Percentiles rank a stretch among this genome's conserved stretches.
Evolutionary conservation across 2,329 filamentous ascomycete species (phyloP).

Genomic region (Aureobasidium sp.): DNA sequence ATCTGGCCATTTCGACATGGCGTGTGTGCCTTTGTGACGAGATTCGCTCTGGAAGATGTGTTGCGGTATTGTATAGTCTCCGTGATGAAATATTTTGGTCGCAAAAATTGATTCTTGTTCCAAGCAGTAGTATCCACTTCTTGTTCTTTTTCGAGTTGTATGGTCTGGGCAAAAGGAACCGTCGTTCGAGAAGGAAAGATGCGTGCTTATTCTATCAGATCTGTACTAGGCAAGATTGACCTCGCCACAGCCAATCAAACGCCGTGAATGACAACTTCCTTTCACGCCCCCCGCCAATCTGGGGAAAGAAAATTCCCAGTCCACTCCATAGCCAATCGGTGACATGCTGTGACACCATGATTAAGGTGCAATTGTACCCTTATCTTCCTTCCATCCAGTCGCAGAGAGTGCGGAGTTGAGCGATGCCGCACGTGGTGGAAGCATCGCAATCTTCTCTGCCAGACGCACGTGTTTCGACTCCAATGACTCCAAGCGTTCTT

Average conservation of each 20-base stretch:
- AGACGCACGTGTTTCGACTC: background rate
- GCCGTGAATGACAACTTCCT: background rate
- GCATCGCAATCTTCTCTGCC: background rate
- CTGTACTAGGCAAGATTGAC: background rate
- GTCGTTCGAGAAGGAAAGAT: background rate
- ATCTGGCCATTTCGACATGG: background rate
- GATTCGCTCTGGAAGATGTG: no score
- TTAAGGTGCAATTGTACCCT: no score
- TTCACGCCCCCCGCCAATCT: background rate
- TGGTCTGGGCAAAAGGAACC: no score
- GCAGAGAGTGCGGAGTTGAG: no score
- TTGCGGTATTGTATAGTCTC: no score
- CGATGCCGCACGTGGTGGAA: background rate
- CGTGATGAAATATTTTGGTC: no score
- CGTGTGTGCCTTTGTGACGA: background rate
- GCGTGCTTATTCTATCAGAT: background rate
- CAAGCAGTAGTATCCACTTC: no score
- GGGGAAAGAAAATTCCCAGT: background rate
- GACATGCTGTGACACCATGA: background rate
- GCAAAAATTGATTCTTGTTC: no score
- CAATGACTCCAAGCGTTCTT: background rate
- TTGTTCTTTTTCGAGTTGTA: no score
- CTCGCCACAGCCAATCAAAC: conserved; percentile 1
- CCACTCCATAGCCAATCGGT: background rate
- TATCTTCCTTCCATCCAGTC: no score